phyloP scores from a whole-genome alignment of 2,329 filamentous ascomycete genomes.

The Nakataea oryzae region DNA sequence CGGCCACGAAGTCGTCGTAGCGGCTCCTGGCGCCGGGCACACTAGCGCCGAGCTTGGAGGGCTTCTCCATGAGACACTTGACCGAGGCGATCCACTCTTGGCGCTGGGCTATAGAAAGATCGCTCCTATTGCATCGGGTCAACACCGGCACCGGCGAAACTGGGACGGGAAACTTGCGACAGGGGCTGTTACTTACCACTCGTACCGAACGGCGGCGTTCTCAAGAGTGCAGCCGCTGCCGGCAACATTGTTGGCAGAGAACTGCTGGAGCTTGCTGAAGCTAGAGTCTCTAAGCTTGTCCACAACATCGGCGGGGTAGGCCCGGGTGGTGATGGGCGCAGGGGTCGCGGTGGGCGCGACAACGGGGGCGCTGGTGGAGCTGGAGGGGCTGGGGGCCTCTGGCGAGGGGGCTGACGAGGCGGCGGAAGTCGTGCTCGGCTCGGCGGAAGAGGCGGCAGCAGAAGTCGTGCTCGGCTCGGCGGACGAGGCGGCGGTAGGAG shows the following conservation, averaged over 20 bases:
- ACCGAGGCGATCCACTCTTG: conserved; percentile 15
- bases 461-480: too few relatives aligned
- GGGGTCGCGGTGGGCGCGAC: background rate
- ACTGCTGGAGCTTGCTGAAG: conserved; percentile 17
- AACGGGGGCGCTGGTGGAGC: background rate
- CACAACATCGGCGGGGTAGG: conserved; percentile 16
- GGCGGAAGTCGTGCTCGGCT: background rate
- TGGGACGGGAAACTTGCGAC: background rate
- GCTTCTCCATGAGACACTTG: conserved; percentile 16
- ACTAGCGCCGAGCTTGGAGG: conserved; percentile 10
- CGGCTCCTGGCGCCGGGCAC: conserved; percentile 16
- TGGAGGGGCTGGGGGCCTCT: background rate
- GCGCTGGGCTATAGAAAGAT: conserved; percentile 13
- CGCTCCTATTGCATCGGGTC: conserved; percentile 9
- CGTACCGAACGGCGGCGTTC: conserved; percentile 14
- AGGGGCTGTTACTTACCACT: conserved; percentile 12
- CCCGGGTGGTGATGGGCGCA: conserved; percentile 4
- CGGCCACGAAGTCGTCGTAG: conserved; percentile 21
- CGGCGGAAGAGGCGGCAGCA: background rate
- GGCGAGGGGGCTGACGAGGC: background rate
- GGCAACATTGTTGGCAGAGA: conserved; percentile 12
- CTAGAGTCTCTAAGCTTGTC: conserved; percentile 16
- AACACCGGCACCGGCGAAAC: background rate
- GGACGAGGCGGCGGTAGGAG: background rate
- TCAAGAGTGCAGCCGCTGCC: conserved; percentile 18